phyloP scores from a whole-genome alignment of 2,329 filamentous ascomycete species.

The Aspergillus vadensis region DNA sequence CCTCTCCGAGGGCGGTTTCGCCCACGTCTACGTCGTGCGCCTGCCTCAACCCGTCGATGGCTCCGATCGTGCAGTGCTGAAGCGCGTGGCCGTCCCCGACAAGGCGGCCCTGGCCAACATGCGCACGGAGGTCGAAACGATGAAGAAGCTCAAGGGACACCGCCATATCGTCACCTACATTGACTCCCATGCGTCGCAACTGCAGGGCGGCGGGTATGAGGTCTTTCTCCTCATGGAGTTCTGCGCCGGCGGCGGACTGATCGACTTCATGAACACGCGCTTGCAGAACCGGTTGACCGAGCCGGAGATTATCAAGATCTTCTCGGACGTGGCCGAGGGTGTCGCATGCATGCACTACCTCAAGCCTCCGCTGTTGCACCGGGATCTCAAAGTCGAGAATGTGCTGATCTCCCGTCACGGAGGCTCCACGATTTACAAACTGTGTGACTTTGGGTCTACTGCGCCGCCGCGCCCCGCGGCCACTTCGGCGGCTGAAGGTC shows the following conservation, averaged over 20 bases:
- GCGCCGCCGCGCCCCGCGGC: conserved; percentile 82
- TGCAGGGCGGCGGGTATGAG: conserved; percentile 91
- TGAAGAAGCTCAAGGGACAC: conserved; percentile 99
- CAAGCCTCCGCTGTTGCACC: conserved; percentile 86
- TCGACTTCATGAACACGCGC: conserved; percentile 99
- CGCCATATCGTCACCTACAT: conserved; percentile 96
- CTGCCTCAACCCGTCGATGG: conserved; percentile 75
- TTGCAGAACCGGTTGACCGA: conserved; percentile 95
- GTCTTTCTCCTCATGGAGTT: conserved; percentile 99
- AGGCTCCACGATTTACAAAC: conserved; percentile 78
- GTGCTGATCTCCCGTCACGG: conserved; percentile 78
- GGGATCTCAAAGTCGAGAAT: conserved; percentile 97
- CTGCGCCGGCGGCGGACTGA: conserved; percentile 90
- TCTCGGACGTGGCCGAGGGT: conserved; percentile 91
- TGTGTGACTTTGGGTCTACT: conserved; percentile 96
- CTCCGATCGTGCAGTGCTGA: conserved; percentile 80
- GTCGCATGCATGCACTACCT: conserved; percentile 99
- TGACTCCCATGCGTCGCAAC: conserved; percentile 94
- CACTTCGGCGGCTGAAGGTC: conserved; percentile 82
- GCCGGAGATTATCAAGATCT: conserved; percentile 96
- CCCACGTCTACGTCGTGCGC: conserved; percentile 95
- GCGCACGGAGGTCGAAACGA: conserved; percentile 98
- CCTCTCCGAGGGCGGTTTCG: conserved; percentile 95
- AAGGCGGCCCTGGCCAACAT: conserved; percentile 93
- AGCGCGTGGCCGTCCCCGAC: conserved; percentile 94